Evolutionary conservation across 495 filamentous ascomycete genomes (phyloP).

Genomic region (Baudoinia panamericana): DNA sequence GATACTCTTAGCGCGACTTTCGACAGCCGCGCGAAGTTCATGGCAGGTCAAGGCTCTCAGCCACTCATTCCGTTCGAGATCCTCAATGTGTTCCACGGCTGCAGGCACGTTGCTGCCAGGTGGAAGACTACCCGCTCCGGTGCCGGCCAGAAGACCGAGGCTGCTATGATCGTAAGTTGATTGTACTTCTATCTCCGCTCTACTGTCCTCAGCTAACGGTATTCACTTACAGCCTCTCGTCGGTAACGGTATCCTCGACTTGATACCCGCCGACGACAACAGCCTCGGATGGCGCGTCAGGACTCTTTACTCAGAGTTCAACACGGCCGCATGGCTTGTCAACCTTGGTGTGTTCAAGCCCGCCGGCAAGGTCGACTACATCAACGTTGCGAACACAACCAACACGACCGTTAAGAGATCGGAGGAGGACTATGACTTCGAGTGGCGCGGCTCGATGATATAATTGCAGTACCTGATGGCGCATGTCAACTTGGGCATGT

Average conservation of each 20-base stretch:
- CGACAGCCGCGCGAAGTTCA: conserved; percentile 5
- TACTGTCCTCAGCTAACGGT: no score
- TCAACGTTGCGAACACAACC: neutral
- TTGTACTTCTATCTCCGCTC: no score
- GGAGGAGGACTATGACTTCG: neutral
- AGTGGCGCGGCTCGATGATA: conserved; percentile 2
- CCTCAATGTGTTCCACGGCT: conserved; percentile 9
- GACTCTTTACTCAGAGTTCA: conserved; percentile 14
- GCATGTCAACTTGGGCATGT: no score
- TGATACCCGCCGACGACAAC: conserved; percentile 2
- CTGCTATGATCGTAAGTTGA: conserved; percentile 9
- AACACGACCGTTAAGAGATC: conserved; percentile 1
- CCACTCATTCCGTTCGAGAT: conserved; percentile 8
- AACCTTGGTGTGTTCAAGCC: conserved; percentile 12
- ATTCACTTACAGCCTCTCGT: conserved; percentile 8
- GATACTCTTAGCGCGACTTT: conserved; percentile 8
- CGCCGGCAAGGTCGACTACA: conserved; percentile 2
- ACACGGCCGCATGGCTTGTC: conserved; percentile 13
- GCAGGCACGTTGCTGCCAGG: conserved; percentile 5
- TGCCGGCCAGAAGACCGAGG: conserved; percentile 9
- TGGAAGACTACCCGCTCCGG: conserved; percentile 12
- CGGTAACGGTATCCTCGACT: conserved; percentile 9
- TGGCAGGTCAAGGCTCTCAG: conserved; percentile 13
- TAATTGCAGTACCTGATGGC: no score
- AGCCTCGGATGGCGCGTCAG: conserved; percentile 7